Base-by-base conservation (phyloP, 139 green algal genomes). In the Chara braunii region DNA sequence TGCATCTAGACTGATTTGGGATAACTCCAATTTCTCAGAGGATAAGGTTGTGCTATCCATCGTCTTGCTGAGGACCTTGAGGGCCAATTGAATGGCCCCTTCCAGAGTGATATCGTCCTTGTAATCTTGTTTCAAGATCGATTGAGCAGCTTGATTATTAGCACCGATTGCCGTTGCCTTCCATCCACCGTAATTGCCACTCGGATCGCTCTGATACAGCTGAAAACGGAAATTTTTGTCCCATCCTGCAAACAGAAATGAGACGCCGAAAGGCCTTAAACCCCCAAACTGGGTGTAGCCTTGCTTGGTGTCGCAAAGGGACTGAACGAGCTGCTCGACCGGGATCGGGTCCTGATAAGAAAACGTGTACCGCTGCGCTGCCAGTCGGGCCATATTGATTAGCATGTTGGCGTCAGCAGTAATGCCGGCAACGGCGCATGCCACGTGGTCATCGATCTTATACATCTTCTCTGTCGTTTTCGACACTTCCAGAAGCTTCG, bases 391-490 rank as follows among this genome's bases (percentile, higher is more conserved):
- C 1, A 78, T 88, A 78, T 97, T 96, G 70, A 98, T 90, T 14
- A 99, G 81, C 62, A 98, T 98, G 76, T 98, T 98, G 8, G 93
- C 93, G 66, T 99, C 93, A 1, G 93, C 78, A 56, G 92, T 99
- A 55, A 99, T 87, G 28, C 93, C 93, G 32, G 93, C 93, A 14
- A 97, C 93, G 14, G 93, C 88, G 59, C 84, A 92, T 0, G 87
- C 87, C 0, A 99, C 82, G 73, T 99, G 92, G 55, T 96, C 89
- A 69, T 97, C 94, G 30, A 99, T 85, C 72, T 88, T 88, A 65
- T 96, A 96, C 91, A 98, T 97, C 75, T 99, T 99, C 78, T 99
- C 93, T 1, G 64, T 65, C 4, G 73, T 70, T 35, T 71, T 79
- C 14, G 50, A 70, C 2, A 40, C 70, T 57, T 84, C 78, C 4